These are phyloP conservation scores for Teunomyces gatunensis DNA, from an alignment of 805 yeast genomes.

Conservation along the genomic window DNA sequence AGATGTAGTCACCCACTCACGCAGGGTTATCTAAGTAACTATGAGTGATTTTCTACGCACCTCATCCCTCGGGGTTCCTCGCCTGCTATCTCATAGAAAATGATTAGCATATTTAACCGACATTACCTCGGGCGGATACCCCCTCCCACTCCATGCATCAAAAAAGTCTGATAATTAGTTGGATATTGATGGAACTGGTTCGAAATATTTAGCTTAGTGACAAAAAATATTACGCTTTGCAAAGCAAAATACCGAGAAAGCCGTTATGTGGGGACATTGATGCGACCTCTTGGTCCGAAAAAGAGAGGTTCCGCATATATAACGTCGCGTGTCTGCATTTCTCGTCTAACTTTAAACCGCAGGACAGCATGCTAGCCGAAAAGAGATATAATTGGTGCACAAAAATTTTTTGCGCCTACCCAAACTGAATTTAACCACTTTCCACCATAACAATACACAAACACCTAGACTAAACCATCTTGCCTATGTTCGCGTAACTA, in stretches of 20 bases:
- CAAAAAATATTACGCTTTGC: not conserved
- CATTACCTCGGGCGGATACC: not conserved
- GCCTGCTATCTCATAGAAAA: not conserved
- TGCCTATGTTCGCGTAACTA: not conserved
- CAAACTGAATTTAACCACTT: not conserved
- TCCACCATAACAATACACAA: not conserved
- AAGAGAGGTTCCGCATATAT: constrained; percentile 1
- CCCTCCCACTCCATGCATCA: not conserved
- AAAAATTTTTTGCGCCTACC: not conserved
- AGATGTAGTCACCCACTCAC: not conserved
- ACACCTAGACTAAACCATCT: not conserved
- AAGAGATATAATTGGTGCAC: not conserved
- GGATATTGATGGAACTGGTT: not conserved
- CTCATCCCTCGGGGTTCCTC: not conserved
- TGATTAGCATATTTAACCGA: not conserved
- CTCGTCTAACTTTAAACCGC: constrained; percentile 4
- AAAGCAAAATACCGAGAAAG: not conserved
- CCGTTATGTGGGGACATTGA: not conserved
- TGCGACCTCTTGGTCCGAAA: constrained; percentile 3
- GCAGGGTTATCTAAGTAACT: no score
- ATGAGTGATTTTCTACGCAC: no score
- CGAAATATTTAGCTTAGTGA: not conserved
- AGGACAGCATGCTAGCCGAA: not conserved
- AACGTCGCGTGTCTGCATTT: constrained; percentile 2
- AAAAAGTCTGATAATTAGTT: not conserved